Base-by-base conservation (phyloP, 1,139 yeast species). In the Kurtzmaniella quercitrusa region DNA sequence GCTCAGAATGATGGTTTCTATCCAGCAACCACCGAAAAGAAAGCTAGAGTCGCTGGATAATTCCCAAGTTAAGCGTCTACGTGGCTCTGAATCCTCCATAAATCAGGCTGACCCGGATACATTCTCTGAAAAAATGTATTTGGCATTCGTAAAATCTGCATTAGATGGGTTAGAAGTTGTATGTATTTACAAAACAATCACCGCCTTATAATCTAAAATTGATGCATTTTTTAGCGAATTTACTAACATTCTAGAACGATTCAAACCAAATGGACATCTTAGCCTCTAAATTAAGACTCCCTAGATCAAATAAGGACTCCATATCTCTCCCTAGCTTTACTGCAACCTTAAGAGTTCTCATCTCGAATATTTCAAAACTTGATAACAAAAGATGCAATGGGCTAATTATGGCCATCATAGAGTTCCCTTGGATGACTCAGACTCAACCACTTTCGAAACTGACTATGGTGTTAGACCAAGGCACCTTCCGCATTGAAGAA, bases 81-180 rank as follows among this genome's bases (percentile, higher is more conserved):
- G 37, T 15, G 39, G 34, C 9, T 6, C 18, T 3, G 39, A 36
- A 5, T 18, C 12, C 25, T 25, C 25, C 27, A 12, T 15, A 11
- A 25, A 21, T 12, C 14, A 11, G 3, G 3, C 40, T 8, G 36
- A 39, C 36, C 18, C 27, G 11, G 41, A 37, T 18, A 18, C 58
- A 41, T 71, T 76, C 54, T 66, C 78, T 34, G 79, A 75, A 44
- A 75, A 79, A 58, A 75, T 85, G 77, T 85, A 82, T 63, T 65
- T 74, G 42, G 73, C 85, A 38, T 79, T 76, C 57, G 81, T 85
- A 27, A 77, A 75, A 52, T 76, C 86, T 46, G 94, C 94, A 33
- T 66, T 87, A 51, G 85, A 82, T 43, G 79, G 85, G 45, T 68
- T 85, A 56, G 90, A 84, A 49, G 77, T 72, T 65, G 73, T 68